phyloP scores from a whole-genome alignment of 2,329 filamentous ascomycete genomes.

The Arthrobotrys entomopaga region DNA sequence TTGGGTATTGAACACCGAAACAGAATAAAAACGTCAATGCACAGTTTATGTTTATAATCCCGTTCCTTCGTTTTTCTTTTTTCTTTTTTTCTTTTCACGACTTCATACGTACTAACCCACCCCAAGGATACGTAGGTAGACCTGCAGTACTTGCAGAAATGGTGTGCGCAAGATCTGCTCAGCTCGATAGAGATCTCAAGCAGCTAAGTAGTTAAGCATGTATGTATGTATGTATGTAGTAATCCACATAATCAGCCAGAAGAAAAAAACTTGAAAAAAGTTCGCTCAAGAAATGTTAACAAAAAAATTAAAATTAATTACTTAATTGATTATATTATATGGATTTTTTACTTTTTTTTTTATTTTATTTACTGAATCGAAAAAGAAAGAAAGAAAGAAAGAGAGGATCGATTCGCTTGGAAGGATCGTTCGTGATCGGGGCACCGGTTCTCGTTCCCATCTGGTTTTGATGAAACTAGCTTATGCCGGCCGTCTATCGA shows the following conservation, averaged over 20 bases:
- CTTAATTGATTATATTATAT: not conserved
- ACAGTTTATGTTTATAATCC: constrained; percentile 25
- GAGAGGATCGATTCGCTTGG: not conserved
- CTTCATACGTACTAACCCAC: too few relatives aligned
- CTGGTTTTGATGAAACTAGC: constrained; percentile 22
- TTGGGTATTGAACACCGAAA: constrained; percentile 15
- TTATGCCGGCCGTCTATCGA: constrained; percentile 26
- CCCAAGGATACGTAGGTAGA: too few relatives aligned
- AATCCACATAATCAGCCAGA: constrained; percentile 23
- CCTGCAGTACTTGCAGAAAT: constrained; percentile 5
- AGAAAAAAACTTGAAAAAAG: constrained; percentile 10
- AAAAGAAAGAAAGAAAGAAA: not conserved
- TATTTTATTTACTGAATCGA: too few relatives aligned
- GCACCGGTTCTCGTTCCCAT: not conserved
- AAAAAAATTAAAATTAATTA: too few relatives aligned
- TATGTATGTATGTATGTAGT: too few relatives aligned
- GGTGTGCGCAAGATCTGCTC: constrained; percentile 46
- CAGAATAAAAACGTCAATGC: too few relatives aligned
- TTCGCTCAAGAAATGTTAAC: constrained; percentile 7
- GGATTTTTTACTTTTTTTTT: constrained; percentile 9
- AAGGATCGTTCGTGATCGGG: not conserved
- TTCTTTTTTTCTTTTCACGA: too few relatives aligned
- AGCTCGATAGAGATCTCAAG: constrained; percentile 50
- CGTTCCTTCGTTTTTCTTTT: constrained; percentile 16
- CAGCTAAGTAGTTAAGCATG: too few relatives aligned